A percentile compares a stretch with the other conserved stretches of the same genome.
Conservation (phyloP, 1,139 yeast genomes). For the Hansenula sp. region DNA sequence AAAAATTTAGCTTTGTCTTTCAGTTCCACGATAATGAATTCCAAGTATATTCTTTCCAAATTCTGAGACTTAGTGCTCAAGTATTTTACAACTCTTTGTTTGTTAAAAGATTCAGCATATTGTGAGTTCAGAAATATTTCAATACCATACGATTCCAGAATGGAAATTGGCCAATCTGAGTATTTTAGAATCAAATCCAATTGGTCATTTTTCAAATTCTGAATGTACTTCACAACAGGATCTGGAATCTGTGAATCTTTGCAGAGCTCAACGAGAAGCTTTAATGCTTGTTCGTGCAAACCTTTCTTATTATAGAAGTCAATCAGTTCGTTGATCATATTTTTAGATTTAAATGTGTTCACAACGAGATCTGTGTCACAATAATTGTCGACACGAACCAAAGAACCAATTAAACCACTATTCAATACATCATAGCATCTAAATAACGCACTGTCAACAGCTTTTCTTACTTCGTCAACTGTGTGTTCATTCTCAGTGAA, state of each 20-base stretch:
- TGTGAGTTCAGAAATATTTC: constrained; percentile 65
- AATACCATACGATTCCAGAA: constrained; percentile 37
- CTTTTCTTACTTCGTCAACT: constrained; percentile 35
- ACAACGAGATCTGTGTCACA: constrained; percentile 70
- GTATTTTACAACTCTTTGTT: constrained; percentile 47
- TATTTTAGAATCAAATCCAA: constrained; percentile 57
- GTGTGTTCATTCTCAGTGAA: constrained; percentile 17
- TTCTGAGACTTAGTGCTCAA: constrained; percentile 25
- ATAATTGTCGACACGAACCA: constrained; percentile 68
- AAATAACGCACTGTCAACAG: constrained; percentile 79
- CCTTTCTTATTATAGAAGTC: constrained; percentile 71
- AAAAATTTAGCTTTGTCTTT: constrained; percentile 40
- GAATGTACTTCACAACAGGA: constrained; percentile 51
- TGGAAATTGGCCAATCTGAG: constrained; percentile 50
- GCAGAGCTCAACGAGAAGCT: constrained; percentile 41
- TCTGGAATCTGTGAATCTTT: constrained; percentile 13
- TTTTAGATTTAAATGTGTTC: constrained; percentile 44
- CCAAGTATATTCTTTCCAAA: constrained; percentile 47
- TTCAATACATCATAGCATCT: constrained; percentile 64
- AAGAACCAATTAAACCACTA: constrained; percentile 77
- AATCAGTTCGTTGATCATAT: constrained; percentile 63
- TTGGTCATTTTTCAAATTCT: constrained; percentile 49
- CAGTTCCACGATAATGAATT: constrained; percentile 47
- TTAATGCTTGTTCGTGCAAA: constrained; percentile 66
- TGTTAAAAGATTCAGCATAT: constrained; percentile 59